These are phyloP conservation scores for Candida chauliodis DNA, from an alignment of 805 yeast species.

Conservation along the genomic window DNA sequence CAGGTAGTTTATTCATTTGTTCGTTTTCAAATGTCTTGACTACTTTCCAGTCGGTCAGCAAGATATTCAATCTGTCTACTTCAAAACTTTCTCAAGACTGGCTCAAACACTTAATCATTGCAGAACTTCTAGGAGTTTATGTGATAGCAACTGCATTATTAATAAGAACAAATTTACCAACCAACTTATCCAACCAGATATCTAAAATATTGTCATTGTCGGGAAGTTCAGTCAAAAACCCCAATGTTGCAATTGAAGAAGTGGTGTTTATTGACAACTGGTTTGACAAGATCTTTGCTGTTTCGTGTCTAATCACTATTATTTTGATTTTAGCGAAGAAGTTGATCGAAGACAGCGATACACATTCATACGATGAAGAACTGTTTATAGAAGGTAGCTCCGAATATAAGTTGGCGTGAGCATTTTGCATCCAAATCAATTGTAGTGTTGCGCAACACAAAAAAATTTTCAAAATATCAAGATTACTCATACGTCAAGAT, in stretches of 20 bases:
- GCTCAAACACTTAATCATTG: conserved; percentile 35
- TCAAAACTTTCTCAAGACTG: conserved; percentile 21
- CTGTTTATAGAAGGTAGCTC: conserved; percentile 22
- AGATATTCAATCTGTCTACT: conserved; percentile 23
- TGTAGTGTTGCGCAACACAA: conserved; percentile 1
- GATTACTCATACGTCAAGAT: conserved; percentile 3
- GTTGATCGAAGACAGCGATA: conserved; percentile 15
- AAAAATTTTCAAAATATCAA: conserved; percentile 5
- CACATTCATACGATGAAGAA: conserved; percentile 30
- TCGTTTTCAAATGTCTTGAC: conserved; percentile 62
- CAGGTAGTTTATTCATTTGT: conserved; percentile 57
- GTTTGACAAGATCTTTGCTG: conserved; percentile 51
- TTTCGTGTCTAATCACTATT: conserved; percentile 36
- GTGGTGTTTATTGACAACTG: conserved; percentile 47
- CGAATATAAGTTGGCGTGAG: conserved; percentile 10
- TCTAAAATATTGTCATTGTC: conserved; percentile 36
- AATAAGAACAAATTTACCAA: conserved; percentile 46
- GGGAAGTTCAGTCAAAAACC: conserved; percentile 21
- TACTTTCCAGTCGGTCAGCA: conserved; percentile 53
- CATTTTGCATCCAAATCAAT: conserved; percentile 1
- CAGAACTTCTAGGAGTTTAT: conserved; percentile 49
- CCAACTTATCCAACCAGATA: conserved; percentile 39
- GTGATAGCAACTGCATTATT: conserved; percentile 50
- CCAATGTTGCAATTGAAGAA: conserved; percentile 24
- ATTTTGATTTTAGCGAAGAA: conserved; percentile 20